These are phyloP conservation scores for Eucalyptus brandiana DNA, from an alignment of 345 rosid genomes.

Conservation along the genomic window DNA sequence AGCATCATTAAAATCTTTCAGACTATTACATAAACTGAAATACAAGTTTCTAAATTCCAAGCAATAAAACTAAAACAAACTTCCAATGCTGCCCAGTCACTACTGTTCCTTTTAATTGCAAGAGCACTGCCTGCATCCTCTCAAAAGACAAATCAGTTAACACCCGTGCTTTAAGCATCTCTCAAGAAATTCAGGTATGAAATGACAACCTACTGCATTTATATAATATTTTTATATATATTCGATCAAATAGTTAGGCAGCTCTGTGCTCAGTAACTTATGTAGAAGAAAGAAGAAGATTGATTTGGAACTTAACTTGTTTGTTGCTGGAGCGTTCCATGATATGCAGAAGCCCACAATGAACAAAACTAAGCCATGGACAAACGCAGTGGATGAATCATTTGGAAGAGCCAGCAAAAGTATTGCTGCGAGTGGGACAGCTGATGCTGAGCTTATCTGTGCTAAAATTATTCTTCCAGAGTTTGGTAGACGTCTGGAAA, in stretches of 20 bases:
- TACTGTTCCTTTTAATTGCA: neutral
- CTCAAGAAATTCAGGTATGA: neutral
- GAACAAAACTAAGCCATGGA: constrained; percentile 46
- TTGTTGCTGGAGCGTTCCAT: constrained; percentile 91
- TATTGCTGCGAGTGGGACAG: constrained; percentile 76
- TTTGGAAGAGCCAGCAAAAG: constrained; percentile 63
- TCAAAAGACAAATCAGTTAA: neutral
- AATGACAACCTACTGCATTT: neutral
- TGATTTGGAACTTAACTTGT: constrained; percentile 43
- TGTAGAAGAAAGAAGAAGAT: neutral
- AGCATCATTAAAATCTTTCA: neutral
- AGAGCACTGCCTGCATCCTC: neutral
- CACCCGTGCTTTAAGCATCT: neutral
- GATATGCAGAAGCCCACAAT: constrained; percentile 58
- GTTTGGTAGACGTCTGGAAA: constrained; percentile 52
- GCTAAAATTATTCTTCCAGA: constrained; percentile 80
- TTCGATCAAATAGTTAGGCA: neutral
- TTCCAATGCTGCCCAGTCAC: neutral
- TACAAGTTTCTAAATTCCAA: neutral
- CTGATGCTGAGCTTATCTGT: constrained; percentile 84
- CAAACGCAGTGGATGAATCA: constrained; percentile 50
- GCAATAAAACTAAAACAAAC: neutral
- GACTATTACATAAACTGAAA: neutral
- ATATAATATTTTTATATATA: neutral
- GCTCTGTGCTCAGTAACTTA: neutral